Evolutionary conservation across 805 yeast genomes (phyloP), one percentile per base, ranked within the genome.

Genomic region (Kazachstania kunashirensis): DNA sequence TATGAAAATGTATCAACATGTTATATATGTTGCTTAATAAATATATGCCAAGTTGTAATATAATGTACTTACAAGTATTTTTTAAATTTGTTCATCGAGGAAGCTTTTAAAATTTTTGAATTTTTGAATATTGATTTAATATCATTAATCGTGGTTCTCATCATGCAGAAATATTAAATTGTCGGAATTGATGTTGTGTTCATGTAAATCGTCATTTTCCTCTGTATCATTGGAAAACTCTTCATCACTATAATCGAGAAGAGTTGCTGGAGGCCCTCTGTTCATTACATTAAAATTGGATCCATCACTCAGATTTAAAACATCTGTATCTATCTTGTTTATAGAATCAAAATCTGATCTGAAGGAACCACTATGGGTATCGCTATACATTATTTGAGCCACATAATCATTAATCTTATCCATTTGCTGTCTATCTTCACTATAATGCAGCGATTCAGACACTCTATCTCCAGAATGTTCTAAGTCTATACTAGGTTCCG

Each of bases 261-360:
- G 45, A 14, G 62, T 45, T 11, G 66, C 59, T 4, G 68, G 68
- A 3, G 67, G 65, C 8, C 57, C 52, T 36, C 57, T 53, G 40
- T 48, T 55, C 18, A 60, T 59, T 2, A 51, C 41, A 29, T 57
- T 56, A 13, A 63, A 30, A 5, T 59, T 63, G 27, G 58, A 50
- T 29, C 61, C 61, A 36, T 54, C 45, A 10, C 58, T 57, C n/a
- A 57, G 32, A 36, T 55, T 54, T 14, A 49, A 47, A 34, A 39
- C 50, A 12, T 46, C 42, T 12, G 36, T 40, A 4, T 27, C 15
- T 14, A 17, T 12, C 8, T 8, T 15, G 6, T 17, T 14, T 1
- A 28, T 8, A 6, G 7, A n/a, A 11, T 10, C 19, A 23, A 9
- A 10, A 7, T 15, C 13, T 9, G 25, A 25, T 15, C 25, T 13